A percentile compares a stretch with the other conserved stretches of the same genome.
Conservation (phyloP, 805 yeast species). For the Candida maris region DNA sequence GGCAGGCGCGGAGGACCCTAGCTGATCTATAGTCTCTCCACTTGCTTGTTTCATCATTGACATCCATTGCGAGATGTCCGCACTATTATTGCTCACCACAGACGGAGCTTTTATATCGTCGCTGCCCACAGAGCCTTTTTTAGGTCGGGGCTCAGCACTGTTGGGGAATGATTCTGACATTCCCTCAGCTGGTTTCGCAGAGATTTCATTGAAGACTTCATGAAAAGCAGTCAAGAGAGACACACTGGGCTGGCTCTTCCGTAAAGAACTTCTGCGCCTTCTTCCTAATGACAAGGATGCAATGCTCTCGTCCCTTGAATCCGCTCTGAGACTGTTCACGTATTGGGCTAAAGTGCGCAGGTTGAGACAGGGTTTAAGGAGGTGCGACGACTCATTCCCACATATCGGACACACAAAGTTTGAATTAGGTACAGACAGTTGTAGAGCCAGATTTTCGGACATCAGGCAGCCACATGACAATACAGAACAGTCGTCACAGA, state of each 20-base stretch:
- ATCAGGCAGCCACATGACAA: constrained; percentile 41
- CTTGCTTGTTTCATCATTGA: constrained; percentile 17
- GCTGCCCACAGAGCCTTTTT: constrained; percentile 1
- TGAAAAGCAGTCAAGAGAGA: constrained; percentile 34
- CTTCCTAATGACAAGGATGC: constrained; percentile 5
- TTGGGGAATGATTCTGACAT: neutral
- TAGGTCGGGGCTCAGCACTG: neutral
- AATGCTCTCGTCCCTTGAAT: constrained; percentile 9
- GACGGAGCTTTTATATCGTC: constrained; percentile 2
- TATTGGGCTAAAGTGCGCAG: constrained; percentile 27
- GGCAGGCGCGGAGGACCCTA: constrained; percentile 14
- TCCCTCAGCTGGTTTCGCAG: constrained; percentile 6
- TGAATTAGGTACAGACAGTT: constrained; percentile 16
- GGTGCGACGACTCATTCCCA: constrained; percentile 13
- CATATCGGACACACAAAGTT: constrained; percentile 38
- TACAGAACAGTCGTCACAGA: constrained; percentile 30
- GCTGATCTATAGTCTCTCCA: constrained; percentile 15
- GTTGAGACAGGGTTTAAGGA: constrained; percentile 33
- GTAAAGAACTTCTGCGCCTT: constrained; percentile 5
- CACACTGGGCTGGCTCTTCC: constrained; percentile 13
- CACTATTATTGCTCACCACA: constrained; percentile 4
- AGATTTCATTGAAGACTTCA: constrained; percentile 32
- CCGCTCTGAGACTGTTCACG: constrained; percentile 9
- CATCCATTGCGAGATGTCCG: constrained; percentile 23
- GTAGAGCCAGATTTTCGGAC: constrained; percentile 29